Evolutionary conservation across 2,329 filamentous ascomycete species (phyloP).

Genomic region (Ceratocystis albifundus): DNA sequence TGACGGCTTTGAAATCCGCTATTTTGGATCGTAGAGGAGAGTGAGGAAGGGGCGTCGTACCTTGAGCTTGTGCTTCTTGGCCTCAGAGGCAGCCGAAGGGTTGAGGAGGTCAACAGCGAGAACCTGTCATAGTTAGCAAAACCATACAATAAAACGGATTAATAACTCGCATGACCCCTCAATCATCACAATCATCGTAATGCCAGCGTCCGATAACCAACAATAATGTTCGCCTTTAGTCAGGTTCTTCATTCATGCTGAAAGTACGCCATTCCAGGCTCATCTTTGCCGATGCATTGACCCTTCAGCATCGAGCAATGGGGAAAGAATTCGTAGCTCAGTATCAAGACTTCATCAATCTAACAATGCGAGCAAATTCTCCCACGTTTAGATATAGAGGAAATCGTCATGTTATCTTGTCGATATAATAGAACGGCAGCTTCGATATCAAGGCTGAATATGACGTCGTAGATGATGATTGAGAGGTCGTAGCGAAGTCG

Average conservation of each 20-base stretch:
- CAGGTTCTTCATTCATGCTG: neutral
- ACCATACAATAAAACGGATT: conserved; percentile 24
- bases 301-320: neutral
- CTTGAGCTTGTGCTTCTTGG: conserved; percentile 99
- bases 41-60: conserved; percentile 42
- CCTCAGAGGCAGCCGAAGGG: conserved; percentile 94
- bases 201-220: conserved; percentile 23
- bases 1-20: neutral
- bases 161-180: conserved; percentile 19
- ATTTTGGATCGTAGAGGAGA: neutral
- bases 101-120: conserved; percentile 99
- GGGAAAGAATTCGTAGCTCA: neutral
- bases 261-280: neutral
- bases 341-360: neutral
- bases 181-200: conserved; percentile 23
- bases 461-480: conserved; percentile 15
- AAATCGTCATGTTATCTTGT: neutral
- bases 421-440: neutral
- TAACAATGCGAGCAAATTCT: neutral
- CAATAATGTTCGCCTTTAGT: conserved; percentile 24
- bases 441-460: conserved; percentile 16
- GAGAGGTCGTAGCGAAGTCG: neutral
- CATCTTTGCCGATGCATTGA: neutral
- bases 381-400: neutral
- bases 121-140: conserved; percentile 60